These are phyloP conservation scores for Silene conica DNA, from an alignment of 148 eudicot species.

Conservation along the genomic window DNA sequence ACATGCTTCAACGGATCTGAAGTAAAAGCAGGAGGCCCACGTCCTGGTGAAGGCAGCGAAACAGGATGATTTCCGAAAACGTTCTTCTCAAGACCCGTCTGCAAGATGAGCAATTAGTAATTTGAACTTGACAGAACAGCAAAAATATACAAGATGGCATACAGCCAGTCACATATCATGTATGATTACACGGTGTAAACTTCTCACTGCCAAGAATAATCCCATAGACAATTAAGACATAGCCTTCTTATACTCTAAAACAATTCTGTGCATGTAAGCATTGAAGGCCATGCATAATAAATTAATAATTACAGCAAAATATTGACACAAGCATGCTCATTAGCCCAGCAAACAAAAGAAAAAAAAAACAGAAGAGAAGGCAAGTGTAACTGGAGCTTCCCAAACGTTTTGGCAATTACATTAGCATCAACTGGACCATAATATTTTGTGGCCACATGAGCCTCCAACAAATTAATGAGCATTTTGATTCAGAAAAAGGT, in stretches of 20 bases:
- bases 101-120: conserved; percentile 27
- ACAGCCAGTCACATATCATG: not conserved
- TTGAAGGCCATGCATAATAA: not conserved
- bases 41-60: conserved; percentile 44
- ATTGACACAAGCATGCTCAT: not conserved
- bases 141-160: not conserved
- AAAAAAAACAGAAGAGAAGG: not conserved
- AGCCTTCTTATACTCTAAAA: not conserved
- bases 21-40: conserved; percentile 63
- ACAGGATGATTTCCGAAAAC: conserved; percentile 83
- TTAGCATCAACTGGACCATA: not conserved
- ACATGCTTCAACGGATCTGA: conserved; percentile 59
- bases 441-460: conserved; percentile 3
- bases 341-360: not conserved
- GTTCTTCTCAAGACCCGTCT: conserved; percentile 89
- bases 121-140: not conserved
- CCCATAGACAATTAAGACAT: not conserved
- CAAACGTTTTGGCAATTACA: not conserved
- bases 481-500: not conserved
- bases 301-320: not conserved
- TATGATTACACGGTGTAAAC: not conserved
- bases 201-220: not conserved
- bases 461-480: not conserved
- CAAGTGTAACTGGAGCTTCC: not conserved
- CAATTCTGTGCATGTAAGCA: not conserved